Evolutionary conservation across 2,329 filamentous ascomycete genomes (phyloP).

Genomic region (Zymoseptoria tritici): DNA sequence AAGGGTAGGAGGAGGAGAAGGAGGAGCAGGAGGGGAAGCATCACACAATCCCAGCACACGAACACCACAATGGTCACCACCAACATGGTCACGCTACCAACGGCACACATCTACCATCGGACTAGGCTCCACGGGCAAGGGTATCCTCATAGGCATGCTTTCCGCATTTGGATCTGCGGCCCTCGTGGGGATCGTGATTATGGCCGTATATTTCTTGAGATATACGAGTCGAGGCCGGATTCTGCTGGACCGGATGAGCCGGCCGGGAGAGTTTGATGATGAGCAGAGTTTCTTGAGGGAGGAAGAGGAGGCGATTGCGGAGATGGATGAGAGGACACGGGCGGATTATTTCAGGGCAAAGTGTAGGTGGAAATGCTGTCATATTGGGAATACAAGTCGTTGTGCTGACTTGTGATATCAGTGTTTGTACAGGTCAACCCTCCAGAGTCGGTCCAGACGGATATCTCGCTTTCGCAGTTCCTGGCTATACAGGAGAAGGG

Average conservation of each 20-base stretch:
- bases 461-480: slow-evolving; percentile 96
- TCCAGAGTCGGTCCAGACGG: slow-evolving; percentile 88
- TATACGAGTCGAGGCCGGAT: slow-evolving; percentile 85
- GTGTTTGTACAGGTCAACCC: slow-evolving; percentile 92
- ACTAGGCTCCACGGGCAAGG: slow-evolving; percentile 48
- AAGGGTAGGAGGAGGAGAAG: neutral
- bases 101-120: slow-evolving; percentile 6
- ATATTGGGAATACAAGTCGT: neutral
- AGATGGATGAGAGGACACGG: slow-evolving; percentile 88
- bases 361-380: slow-evolving; percentile 50
- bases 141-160: slow-evolving; percentile 88
- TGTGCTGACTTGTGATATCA: slow-evolving; percentile 36
- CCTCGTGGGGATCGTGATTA: slow-evolving; percentile 70
- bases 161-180: slow-evolving; percentile 90
- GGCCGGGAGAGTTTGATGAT: slow-evolving; percentile 94
- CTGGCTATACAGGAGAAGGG: slow-evolving; percentile 98
- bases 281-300: slow-evolving; percentile 90
- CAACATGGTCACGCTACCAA: neutral
- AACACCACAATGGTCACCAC: slow-evolving; percentile 1
- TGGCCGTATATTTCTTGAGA: slow-evolving; percentile 86
- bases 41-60: slow-evolving; percentile 4
- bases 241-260: slow-evolving; percentile 82
- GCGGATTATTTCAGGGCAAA: slow-evolving; percentile 91
- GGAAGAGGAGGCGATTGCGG: slow-evolving; percentile 88
- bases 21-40: slow-evolving; percentile 2